Evolutionary conservation across 768 basidiomycete species (phyloP).

Genomic region (Tulasnella sp.): DNA sequence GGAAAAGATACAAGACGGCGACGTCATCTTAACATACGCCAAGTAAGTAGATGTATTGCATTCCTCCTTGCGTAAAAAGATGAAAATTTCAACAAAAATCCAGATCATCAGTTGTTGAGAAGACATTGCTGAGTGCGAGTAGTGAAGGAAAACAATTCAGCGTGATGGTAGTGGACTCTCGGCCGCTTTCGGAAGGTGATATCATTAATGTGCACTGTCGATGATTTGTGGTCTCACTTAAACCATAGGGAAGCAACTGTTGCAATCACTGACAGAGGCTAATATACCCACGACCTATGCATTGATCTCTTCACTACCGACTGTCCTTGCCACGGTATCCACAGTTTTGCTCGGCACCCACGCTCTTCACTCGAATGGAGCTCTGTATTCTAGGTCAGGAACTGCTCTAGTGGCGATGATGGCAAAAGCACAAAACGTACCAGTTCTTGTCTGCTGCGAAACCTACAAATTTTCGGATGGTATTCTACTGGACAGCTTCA

Average conservation of each 20-base stretch:
- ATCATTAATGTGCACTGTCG: neutral
- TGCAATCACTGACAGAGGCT: slow-evolving; percentile 53
- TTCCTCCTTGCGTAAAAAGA: neutral
- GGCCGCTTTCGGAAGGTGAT: slow-evolving; percentile 79
- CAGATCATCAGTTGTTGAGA: slow-evolving; percentile 91
- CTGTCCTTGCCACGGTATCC: slow-evolving; percentile 66
- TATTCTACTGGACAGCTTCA: slow-evolving; percentile 85
- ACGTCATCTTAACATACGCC: slow-evolving; percentile 86
- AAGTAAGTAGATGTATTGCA: slow-evolving; percentile 52
- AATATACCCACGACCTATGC: slow-evolving; percentile 81
- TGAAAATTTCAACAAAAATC: neutral
- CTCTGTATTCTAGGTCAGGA: slow-evolving; percentile 86
- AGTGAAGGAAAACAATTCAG: slow-evolving; percentile 65
- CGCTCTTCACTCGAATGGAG: slow-evolving; percentile 87
- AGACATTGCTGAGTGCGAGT: slow-evolving; percentile 68
- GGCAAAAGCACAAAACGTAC: slow-evolving; percentile 75
- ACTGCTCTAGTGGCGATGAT: slow-evolving; percentile 96
- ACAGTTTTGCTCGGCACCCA: slow-evolving; percentile 87
- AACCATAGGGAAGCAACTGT: slow-evolving; percentile 56
- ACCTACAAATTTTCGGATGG: slow-evolving; percentile 97
- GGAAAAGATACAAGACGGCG: slow-evolving; percentile 89
- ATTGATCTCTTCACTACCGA: slow-evolving; percentile 72
- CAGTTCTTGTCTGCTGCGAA: slow-evolving; percentile 94
- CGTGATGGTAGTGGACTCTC: slow-evolving; percentile 88
- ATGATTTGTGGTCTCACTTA: neutral